Evolutionary conservation across 208 protist species (phyloP), one percentile per base, ranked within the genome.

Genomic region (Leishmania major): DNA sequence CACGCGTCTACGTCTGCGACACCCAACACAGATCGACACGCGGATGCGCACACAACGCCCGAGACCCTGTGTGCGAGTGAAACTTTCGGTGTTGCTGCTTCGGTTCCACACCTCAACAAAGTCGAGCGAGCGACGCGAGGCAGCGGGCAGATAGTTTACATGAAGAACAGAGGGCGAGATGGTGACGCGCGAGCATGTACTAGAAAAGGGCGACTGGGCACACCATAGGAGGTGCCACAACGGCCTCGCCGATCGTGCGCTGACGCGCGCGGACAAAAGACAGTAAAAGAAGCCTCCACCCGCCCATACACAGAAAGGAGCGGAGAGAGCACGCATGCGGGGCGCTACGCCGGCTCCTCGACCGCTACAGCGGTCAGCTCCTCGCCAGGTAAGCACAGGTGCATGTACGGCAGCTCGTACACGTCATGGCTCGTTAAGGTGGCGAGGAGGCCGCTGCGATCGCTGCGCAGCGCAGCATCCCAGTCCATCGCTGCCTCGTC

Each of bases 401-500:
- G 85, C 66, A 97, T 59, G 77, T 88, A 94, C 28, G 88, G 82
- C 51, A 92, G 73, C 28, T 91, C 85, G 73, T 89, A 93, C 22
- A 98, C 82, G 85, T 91, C 88, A 7, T 90, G 82, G 8, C 85
- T 92, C n/a, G 88, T 87, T 13, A 98, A 84, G 43, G 84, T 31
- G 4, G 87, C 43, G 7, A 93, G 80, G 8, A 86, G 80, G 1
- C 92, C 91, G 53, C 79, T 87, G 4, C 71, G 62, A 75, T 98
- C 88, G 10, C 96, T 71, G 35, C 83, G 43, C 45, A 87, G 84
- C 2, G 94, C 95, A 49, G 77, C 89, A 73, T 98, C 83, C 88
- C 97, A 98, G 80, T 99, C 97, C n/a, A 81, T 79, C 3, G 97
- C 92, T 7, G 95, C 92, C 28, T 89, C 92, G 0, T 94, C 90